Evolutionary conservation across 192 early-diverging fungal species (phyloP), one percentile per base, ranked within the genome.

Genomic region (Coemansia sp.): DNA sequence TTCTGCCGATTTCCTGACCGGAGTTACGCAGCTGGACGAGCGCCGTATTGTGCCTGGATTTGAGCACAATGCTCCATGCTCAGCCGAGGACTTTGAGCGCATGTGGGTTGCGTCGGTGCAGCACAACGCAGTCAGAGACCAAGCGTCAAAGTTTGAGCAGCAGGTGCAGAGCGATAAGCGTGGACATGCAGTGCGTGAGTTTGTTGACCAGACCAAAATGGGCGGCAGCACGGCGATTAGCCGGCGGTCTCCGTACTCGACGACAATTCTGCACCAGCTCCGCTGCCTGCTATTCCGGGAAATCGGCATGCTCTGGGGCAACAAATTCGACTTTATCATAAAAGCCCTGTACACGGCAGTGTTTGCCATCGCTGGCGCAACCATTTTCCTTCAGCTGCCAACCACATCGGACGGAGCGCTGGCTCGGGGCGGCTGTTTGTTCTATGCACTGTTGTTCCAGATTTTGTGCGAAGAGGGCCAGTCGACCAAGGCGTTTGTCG

Each of bases 371-470:
- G 86, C 91, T 64, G 86, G 88, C 65, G 90, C 88, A 27, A 87
- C 87, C 22, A 85, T 89, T 29, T 92, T 88, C 77, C 86, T 86
- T 31, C 60, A 74, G 22, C 71, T 92, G 51, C 87, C 89, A 2
- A 55, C 65, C 38, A 76, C 69, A 27, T 73, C 80, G 29, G 63
- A 61, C 19, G 92, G 91, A 22, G 88, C 91, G 59, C 91, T 92
- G 74, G 84, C 90, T 27, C 86, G 93, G 51, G 90, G 93, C 53
- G 89, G 90, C 68, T 85, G 86, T 14, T 71, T 94, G 23, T 94
- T 92, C 68, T 90, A 88, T 68, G 86, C 81, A 31, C 80, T 89
- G 5, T 65, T 90, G 52, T 90, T 90, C 80, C 87, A 86, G 70
- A 82, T 86, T 57, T 79, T 90, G 45, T 82, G 87, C 17, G 87